phyloP scores from a whole-genome alignment of 2,329 filamentous ascomycete genomes.

The Aspergillus nomiae region DNA sequence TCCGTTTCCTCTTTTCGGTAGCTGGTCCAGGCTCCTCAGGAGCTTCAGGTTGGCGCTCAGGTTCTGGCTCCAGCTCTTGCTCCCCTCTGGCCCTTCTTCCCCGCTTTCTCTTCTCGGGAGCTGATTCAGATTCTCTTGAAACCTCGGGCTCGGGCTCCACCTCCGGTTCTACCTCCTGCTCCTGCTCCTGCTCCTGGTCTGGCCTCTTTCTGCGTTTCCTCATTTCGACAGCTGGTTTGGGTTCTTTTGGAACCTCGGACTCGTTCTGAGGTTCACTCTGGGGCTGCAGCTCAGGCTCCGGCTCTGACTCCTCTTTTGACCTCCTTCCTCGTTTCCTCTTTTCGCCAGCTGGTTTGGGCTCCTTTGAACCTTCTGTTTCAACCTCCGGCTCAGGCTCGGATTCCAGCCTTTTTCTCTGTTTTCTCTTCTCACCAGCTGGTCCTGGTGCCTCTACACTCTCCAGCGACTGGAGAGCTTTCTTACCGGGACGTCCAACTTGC shows the following conservation, averaged over 20 bases:
- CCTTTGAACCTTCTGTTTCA: background rate
- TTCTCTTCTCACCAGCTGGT: slow-evolving; percentile 1
- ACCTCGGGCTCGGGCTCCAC: slow-evolving; percentile 10
- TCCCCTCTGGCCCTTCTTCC: background rate
- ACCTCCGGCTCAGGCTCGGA: background rate
- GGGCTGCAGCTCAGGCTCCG: background rate
- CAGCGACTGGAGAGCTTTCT: background rate
- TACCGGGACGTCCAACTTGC: slow-evolving; percentile 19
- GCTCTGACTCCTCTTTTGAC: background rate
- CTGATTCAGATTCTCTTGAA: slow-evolving; percentile 1
- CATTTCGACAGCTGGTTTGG: background rate
- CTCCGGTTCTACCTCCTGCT: background rate
- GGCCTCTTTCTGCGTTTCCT: background rate
- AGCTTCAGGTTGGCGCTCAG: background rate
- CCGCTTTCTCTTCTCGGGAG: background rate
- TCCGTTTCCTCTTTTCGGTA: too few species aligned
- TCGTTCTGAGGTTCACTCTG: too few species aligned
- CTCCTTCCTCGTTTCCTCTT: background rate
- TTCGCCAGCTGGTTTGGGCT: background rate
- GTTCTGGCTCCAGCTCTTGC: background rate
- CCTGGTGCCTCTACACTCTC: slow-evolving; percentile 2
- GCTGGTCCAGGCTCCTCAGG: background rate
- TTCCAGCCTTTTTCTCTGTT: background rate
- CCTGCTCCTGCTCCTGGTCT: background rate
- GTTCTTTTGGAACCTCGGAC: background rate